Base-by-base conservation (phyloP, 202 grass and related monocot species). In the Hordeum pubiflorum region DNA sequence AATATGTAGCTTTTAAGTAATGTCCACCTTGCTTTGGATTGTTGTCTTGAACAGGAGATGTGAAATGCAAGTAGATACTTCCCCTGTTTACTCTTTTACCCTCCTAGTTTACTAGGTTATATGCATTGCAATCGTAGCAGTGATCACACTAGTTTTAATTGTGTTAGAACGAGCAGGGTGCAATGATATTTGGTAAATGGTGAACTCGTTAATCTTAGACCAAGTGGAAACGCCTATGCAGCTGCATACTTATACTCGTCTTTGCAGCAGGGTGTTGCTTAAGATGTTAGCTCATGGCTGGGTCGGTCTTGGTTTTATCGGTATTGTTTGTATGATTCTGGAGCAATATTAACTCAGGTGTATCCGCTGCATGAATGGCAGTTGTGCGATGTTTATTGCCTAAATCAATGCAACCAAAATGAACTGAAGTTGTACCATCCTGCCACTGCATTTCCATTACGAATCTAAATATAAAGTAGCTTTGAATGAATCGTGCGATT, bases 391-490 rank as follows among this genome's bases (percentile, higher is more conserved):
- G 38, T 41, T 79, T 62, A 20, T 66, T 67, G 31, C 32, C 14
- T 61, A 79, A 44, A 52, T 68, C 29, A 81, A 37, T 76, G 32
- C 41, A 71, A 71, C 22, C 5, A 20, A 82, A 81, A 69, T 59
- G 15, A 78, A 78, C 39, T 23, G 33, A n/a, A 61, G 61, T 20
- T 32, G 17, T 37, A 37, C 39, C 14, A 79, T 76, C 46, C 78
- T 52, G 21, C 57, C 12, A 23, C 37, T 82, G 48, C 41, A 59
- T 82, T 65, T 71, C 2, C 75, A 63, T 24, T 33, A 27, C 23
- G 36, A 9, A 63, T 63, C 26, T 83, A 72, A 54, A 54, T n/a
- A 8, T 54, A 54, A n/a, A 54, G 56, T 34, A 41, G 56, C 14
- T 75, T 77, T 5, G 56, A n/a, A 24, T 77, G 22, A 76, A 83